These are phyloP conservation scores for Plenodomus biglobosus DNA, from an alignment of 2,329 filamentous ascomycete genomes.

Conservation along the genomic window DNA sequence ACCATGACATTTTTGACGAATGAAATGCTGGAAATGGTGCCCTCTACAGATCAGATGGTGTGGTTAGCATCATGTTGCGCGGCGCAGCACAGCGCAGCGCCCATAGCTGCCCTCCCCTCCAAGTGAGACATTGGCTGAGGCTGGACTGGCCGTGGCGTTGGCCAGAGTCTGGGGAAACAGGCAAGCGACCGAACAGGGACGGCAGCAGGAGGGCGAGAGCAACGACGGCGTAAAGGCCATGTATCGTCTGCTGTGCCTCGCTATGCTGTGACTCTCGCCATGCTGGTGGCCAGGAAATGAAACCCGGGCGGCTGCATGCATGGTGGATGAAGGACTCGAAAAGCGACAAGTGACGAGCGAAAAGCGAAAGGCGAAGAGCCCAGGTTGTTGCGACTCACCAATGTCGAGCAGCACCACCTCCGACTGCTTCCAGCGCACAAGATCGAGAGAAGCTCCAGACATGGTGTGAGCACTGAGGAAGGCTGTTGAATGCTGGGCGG, in stretches of 20 bases:
- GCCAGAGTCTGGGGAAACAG: constrained; percentile 32
- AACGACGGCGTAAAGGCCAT: constrained; percentile 8
- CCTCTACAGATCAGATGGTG: constrained; percentile 57
- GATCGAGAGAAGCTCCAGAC: constrained; percentile 31
- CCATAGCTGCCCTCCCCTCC: constrained; percentile 22
- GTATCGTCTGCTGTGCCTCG: constrained; percentile 20
- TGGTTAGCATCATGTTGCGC: constrained; percentile 28
- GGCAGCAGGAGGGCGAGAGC: constrained; percentile 17
- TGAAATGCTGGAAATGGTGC: constrained; percentile 79
- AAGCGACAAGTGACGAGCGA: no score
- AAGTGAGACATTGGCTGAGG: constrained; percentile 15
- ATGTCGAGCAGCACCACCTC: constrained; percentile 61
- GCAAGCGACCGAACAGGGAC: constrained; percentile 14
- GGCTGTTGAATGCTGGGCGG: constrained; percentile 27
- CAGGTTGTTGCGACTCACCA: constrained; percentile 49
- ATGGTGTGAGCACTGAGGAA: constrained; percentile 28
- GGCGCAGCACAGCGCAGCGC: constrained; percentile 1
- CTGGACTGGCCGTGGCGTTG: constrained; percentile 30
- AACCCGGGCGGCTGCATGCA: constrained; percentile 17
- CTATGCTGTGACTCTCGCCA: constrained; percentile 8
- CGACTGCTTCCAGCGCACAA: constrained; percentile 37
- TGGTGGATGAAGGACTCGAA: constrained; percentile 16
- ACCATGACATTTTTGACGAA: constrained; percentile 83
- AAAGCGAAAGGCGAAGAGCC: no score
- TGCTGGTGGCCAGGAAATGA: constrained; percentile 22